phyloP scores from a whole-genome alignment of 371 early-diverging fungal species.

The Mucor plumbeus region DNA sequence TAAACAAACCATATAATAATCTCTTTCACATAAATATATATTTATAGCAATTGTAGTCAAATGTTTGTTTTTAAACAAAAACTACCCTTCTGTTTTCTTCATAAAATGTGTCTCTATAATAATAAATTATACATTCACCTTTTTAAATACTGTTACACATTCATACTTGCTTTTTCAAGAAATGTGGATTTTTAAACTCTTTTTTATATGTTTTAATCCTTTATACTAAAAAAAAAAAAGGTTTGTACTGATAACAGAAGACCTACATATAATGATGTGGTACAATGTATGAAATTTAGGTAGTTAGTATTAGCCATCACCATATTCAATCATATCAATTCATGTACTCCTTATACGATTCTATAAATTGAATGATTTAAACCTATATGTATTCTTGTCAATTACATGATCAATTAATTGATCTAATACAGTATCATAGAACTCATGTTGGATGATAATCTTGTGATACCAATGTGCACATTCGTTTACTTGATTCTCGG shows the following conservation, averaged over 20 bases:
- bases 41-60: background rate
- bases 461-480: background rate
- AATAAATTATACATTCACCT: background rate
- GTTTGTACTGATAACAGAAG: background rate
- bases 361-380: background rate
- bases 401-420: background rate
- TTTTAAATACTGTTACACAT: background rate
- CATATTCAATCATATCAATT: background rate
- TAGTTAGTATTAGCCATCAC: background rate
- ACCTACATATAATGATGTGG: background rate
- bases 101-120: background rate
- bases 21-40: too few relatives aligned
- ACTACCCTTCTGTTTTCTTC: too few relatives aligned
- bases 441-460: background rate
- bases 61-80: background rate
- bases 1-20: background rate
- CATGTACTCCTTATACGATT: background rate
- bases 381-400: background rate
- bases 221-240: too few relatives aligned
- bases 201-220: too few relatives aligned
- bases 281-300: background rate
- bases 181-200: background rate
- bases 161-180: constrained; percentile 5
- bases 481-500: background rate
- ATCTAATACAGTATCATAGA: background rate